Evolutionary conservation across 805 yeast genomes (phyloP).

Genomic region (Metschnikowia lochheadii): DNA sequence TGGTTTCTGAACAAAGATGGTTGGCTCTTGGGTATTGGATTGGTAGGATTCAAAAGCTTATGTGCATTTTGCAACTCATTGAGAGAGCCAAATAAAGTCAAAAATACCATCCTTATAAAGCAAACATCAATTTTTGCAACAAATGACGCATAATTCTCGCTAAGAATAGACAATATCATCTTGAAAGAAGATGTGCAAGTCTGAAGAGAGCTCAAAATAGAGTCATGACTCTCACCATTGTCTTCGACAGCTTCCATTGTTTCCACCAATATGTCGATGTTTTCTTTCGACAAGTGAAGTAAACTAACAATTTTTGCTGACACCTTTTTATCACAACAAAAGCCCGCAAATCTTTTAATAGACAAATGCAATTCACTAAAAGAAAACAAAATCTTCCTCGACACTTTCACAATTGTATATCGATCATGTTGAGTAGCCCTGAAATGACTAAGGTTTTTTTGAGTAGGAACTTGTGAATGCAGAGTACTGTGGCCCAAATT

Average conservation of each 20-base stretch:
- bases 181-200: slow-evolving; percentile 46
- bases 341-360: slow-evolving; percentile 52
- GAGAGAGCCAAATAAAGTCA: slow-evolving; percentile 51
- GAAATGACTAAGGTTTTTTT: neutral
- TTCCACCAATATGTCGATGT: slow-evolving; percentile 55
- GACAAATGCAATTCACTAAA: slow-evolving; percentile 63
- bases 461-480: neutral
- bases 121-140: slow-evolving; percentile 59
- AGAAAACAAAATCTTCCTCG: slow-evolving; percentile 60
- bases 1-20: slow-evolving; percentile 4
- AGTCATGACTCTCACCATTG: slow-evolving; percentile 26
- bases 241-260: slow-evolving; percentile 48
- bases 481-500: neutral
- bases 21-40: neutral
- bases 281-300: slow-evolving; percentile 49
- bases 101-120: slow-evolving; percentile 37
- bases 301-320: slow-evolving; percentile 51
- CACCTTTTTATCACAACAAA: slow-evolving; percentile 52
- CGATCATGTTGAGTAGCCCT: slow-evolving; percentile 10
- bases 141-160: slow-evolving; percentile 45
- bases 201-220: slow-evolving; percentile 28
- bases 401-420: slow-evolving; percentile 36
- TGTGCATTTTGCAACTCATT: slow-evolving; percentile 68
- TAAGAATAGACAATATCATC: slow-evolving; percentile 44
- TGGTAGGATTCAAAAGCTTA: slow-evolving; percentile 28